These are phyloP conservation scores for Cadophora sp. DNA, from an alignment of 2,329 filamentous ascomycete genomes.

Conservation along the genomic window DNA sequence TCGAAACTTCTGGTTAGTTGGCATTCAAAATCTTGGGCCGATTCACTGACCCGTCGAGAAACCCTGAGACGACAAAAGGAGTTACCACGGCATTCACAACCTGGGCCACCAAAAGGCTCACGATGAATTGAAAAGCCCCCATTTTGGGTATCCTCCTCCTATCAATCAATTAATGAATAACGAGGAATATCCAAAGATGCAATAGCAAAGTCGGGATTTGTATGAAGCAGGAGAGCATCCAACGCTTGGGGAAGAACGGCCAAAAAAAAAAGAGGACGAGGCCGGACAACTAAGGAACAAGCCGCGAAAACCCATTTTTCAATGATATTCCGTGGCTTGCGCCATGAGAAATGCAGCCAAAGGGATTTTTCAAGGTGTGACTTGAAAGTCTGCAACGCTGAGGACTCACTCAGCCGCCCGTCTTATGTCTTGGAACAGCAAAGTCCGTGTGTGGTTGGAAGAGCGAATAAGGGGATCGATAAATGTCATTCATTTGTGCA, in stretches of 20 bases:
- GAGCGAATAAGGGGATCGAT: not conserved
- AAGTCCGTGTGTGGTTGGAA: not conserved
- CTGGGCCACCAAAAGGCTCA: not conserved
- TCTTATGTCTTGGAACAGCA: not conserved
- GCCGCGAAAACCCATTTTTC: not conserved
- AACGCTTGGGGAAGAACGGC: not conserved
- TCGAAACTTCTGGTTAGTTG: not conserved
- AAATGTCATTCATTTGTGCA: not conserved
- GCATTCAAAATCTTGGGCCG: not conserved
- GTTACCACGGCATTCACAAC: slow-evolving; percentile 2
- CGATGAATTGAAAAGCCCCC: not conserved
- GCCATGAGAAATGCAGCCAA: not conserved
- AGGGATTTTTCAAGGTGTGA: not conserved
- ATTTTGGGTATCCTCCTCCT: slow-evolving; percentile 1
- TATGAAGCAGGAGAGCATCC: not conserved
- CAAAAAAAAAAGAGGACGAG: not conserved
- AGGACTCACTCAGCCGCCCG: not conserved
- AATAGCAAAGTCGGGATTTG: not conserved
- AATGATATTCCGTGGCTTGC: not conserved
- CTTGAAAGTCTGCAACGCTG: not conserved
- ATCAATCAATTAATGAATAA: slow-evolving; percentile 2
- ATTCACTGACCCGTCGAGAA: slow-evolving; percentile 7
- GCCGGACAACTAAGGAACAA: not conserved
- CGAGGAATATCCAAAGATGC: not conserved
- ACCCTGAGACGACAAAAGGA: slow-evolving; percentile 9